phyloP scores from a whole-genome alignment of 495 filamentous ascomycete species.

The Pseudevernia furfuracea region DNA sequence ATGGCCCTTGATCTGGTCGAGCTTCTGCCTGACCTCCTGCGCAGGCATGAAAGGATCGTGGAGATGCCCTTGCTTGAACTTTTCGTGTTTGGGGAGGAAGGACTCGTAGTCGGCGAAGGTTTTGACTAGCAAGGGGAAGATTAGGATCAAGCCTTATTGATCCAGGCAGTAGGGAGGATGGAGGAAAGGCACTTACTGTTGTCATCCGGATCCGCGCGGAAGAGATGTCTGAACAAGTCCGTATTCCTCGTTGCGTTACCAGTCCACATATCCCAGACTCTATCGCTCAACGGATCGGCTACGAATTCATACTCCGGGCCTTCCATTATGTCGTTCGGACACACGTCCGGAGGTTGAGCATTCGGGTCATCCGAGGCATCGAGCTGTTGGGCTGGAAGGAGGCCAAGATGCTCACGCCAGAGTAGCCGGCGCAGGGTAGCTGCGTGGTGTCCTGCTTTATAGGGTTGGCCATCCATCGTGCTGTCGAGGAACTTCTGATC shows the following conservation, averaged over 20 bases:
- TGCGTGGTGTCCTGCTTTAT: slow-evolving; percentile 65
- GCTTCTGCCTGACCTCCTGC: slow-evolving; percentile 60
- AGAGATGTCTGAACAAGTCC: slow-evolving; percentile 73
- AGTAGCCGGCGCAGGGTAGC: slow-evolving; percentile 75
- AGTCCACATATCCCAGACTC: slow-evolving; percentile 82
- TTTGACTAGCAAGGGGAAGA: slow-evolving; percentile 46
- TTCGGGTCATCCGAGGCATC: slow-evolving; percentile 69
- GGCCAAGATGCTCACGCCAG: slow-evolving; percentile 88
- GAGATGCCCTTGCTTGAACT: slow-evolving; percentile 73
- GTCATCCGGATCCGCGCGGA: slow-evolving; percentile 90
- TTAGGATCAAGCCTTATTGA: not conserved
- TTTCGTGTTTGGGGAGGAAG: slow-evolving; percentile 57
- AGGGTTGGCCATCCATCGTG: slow-evolving; percentile 71
- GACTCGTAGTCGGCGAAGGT: slow-evolving; percentile 82
- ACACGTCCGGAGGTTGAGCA: slow-evolving; percentile 69
- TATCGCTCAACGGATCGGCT: slow-evolving; percentile 69
- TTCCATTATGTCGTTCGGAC: slow-evolving; percentile 59
- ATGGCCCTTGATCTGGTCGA: slow-evolving; percentile 78
- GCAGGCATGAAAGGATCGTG: slow-evolving; percentile 67
- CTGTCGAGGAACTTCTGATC: slow-evolving; percentile 67
- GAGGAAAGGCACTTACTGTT: slow-evolving; percentile 41
- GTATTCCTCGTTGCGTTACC: slow-evolving; percentile 70
- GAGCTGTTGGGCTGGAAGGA: slow-evolving; percentile 65
- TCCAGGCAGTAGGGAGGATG: not conserved
- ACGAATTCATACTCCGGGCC: slow-evolving; percentile 67